Evolutionary conservation across 371 early-diverging fungal genomes (phyloP).

Genomic region (Entomophthora muscae): DNA sequence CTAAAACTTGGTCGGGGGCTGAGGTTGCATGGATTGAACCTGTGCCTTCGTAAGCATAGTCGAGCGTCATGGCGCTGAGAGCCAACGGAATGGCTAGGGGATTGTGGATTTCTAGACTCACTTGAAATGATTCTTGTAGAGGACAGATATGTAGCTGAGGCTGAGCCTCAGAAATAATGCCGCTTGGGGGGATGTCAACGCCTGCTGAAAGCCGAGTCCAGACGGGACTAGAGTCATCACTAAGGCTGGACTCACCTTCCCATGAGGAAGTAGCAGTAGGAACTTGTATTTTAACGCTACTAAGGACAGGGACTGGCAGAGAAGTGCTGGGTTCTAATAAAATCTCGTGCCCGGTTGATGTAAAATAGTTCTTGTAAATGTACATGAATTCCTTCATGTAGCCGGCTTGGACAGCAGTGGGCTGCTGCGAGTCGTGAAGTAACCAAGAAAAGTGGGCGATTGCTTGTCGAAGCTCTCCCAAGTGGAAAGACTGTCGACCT

Average conservation of each 20-base stretch:
- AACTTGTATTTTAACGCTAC: neutral
- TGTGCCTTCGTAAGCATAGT: neutral
- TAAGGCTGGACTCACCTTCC: neutral
- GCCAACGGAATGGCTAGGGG: conserved; percentile 17
- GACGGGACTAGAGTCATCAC: neutral
- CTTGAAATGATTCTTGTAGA: conserved; percentile 15
- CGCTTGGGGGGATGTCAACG: neutral
- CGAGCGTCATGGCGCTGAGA: conserved; percentile 11
- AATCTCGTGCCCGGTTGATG: neutral
- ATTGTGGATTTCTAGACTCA: conserved; percentile 15
- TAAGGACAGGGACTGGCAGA: neutral
- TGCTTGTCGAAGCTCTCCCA: conserved; percentile 34
- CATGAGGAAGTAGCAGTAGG: neutral
- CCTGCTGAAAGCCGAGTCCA: neutral
- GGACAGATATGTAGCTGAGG: neutral
- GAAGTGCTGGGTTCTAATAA: neutral
- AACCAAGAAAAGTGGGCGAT: conserved; percentile 41
- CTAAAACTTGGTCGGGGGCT: neutral
- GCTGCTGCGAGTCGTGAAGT: conserved; percentile 41
- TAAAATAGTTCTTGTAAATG: conserved; percentile 29
- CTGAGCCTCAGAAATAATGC: neutral
- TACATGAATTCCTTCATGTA: conserved; percentile 60
- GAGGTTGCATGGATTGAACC: neutral
- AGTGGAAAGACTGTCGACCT: conserved; percentile 50
- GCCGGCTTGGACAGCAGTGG: conserved; percentile 42